Evolutionary conservation across 164 flowering plant genomes (phyloP).

Genomic region (Brasenia schreberi): DNA sequence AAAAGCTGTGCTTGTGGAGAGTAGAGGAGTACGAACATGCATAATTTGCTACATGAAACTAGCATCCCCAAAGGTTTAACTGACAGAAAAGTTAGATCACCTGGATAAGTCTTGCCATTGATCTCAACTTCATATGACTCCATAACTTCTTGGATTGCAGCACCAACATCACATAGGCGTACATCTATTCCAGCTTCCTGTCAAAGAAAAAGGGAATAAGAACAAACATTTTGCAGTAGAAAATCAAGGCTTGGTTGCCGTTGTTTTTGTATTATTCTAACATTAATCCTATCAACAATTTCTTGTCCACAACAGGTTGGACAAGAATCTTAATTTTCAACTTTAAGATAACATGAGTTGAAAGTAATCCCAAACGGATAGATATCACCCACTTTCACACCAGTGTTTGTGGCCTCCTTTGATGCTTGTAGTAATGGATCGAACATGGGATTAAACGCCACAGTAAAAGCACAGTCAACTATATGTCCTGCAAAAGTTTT

Average conservation of each 20-base stretch:
- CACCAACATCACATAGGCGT: slow-evolving; percentile 95
- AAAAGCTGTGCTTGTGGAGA: too few species aligned
- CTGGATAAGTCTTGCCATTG: slow-evolving; percentile 86
- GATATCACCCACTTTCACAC: slow-evolving; percentile 46
- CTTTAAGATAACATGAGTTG: too few species aligned
- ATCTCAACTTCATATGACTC: slow-evolving; percentile 98
- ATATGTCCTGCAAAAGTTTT: slow-evolving; percentile 48
- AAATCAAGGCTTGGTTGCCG: too few species aligned
- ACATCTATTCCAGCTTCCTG: slow-evolving; percentile 99
- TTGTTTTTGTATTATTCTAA: too few species aligned
- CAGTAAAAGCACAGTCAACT: slow-evolving; percentile 93
- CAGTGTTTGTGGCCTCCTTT: slow-evolving; percentile 91
- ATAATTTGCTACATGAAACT: too few species aligned
- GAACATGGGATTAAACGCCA: slow-evolving; percentile 94
- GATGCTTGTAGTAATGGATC: slow-evolving; percentile 88
- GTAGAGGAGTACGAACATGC: too few species aligned
- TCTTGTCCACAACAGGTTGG: too few species aligned
- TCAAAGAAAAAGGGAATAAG: slow-evolving; percentile 1
- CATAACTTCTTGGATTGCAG: slow-evolving; percentile 99
- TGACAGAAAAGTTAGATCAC: slow-evolving; percentile 16
- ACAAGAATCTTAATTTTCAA: too few species aligned
- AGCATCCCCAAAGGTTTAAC: too few species aligned
- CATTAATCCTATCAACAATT: too few species aligned
- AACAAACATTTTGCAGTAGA: too few species aligned
- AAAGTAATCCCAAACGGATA: too few species aligned